Conservation (phyloP, 129 eudicot species). For the Tagetes erecta region DNA sequence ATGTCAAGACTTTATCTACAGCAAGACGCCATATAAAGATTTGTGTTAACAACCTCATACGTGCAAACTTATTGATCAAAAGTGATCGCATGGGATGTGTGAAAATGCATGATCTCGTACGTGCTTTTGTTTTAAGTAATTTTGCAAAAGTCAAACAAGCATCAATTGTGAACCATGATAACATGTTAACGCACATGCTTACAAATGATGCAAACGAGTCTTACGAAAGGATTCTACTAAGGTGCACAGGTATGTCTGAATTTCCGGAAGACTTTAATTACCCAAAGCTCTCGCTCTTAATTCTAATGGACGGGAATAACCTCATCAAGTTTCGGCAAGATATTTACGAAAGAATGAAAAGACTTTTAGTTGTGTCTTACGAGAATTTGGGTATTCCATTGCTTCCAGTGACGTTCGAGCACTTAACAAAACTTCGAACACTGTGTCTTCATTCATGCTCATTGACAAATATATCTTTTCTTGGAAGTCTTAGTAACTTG, state of each 20-base stretch:
- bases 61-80: constrained; percentile 8
- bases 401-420: background rate
- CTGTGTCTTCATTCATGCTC: too few species aligned
- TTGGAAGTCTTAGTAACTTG: too few species aligned
- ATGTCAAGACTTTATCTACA: background rate
- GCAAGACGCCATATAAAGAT: constrained; percentile 2
- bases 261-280: background rate
- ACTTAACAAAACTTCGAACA: background rate
- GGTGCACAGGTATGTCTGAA: background rate
- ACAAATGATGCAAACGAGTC: background rate
- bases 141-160: background rate
- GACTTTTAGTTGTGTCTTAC: background rate
- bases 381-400: background rate
- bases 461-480: too few species aligned
- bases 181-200: background rate
- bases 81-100: background rate
- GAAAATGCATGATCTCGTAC: constrained; percentile 17
- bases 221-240: background rate
- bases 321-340: background rate
- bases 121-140: background rate
- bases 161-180: constrained; percentile 8
- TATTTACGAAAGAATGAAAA: background rate
- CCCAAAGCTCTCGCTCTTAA: background rate
- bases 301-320: background rate
- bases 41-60: background rate